Percentiles rank a stretch among this genome's conserved stretches.
Evolutionary conservation across 148 eudicot species (phyloP).

Genomic region (Persicaria maculosa): DNA sequence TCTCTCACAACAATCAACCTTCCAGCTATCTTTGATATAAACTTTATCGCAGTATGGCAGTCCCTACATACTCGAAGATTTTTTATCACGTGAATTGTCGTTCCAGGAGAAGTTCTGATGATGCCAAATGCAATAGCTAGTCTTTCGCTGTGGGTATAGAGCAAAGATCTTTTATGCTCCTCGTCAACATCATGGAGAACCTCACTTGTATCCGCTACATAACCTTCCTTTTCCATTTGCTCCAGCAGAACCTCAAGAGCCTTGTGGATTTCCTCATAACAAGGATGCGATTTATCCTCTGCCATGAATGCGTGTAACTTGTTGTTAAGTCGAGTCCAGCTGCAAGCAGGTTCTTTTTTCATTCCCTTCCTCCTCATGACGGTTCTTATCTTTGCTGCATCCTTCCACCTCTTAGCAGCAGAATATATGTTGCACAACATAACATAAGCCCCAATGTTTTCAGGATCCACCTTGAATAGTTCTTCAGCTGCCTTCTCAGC

Average conservation of each 20-base stretch:
- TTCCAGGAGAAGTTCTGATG: conserved; percentile 52
- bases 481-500: conserved; percentile 32
- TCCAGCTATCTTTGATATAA: conserved; percentile 40
- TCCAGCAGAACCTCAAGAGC: conserved; percentile 37
- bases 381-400: conserved; percentile 35
- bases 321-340: conserved; percentile 27
- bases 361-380: conserved; percentile 32
- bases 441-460: conserved; percentile 33
- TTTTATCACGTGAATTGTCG: conserved; percentile 45
- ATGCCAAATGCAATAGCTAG: conserved; percentile 59
- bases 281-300: conserved; percentile 69
- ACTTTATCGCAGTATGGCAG: conserved; percentile 54
- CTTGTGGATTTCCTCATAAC: conserved; percentile 31
- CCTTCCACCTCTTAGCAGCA: conserved; percentile 33
- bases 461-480: conserved; percentile 31
- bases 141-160: conserved; percentile 51
- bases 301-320: conserved; percentile 52
- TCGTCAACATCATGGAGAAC: conserved; percentile 59
- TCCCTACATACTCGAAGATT: conserved; percentile 55
- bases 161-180: conserved; percentile 37
- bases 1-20: conserved; percentile 58
- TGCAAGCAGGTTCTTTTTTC: conserved; percentile 41
- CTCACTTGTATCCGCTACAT: conserved; percentile 49
- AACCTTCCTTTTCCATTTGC: conserved; percentile 58
- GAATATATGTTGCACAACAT: conserved; percentile 37